phyloP scores from a whole-genome alignment of 495 filamentous ascomycete genomes.

The Glonium stellatum region DNA sequence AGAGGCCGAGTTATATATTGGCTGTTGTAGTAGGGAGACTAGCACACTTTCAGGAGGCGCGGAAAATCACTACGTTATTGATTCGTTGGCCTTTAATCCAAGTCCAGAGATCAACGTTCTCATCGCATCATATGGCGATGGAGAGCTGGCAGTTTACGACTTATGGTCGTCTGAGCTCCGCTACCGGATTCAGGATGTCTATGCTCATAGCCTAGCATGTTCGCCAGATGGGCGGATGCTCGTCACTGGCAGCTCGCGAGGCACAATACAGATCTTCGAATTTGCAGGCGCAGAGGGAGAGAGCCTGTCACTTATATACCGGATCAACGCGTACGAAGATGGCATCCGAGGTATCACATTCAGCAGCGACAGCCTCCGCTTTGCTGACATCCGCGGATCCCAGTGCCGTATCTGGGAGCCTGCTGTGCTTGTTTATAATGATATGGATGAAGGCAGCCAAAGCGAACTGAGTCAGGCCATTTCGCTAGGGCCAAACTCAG shows the following conservation, averaged over 20 bases:
- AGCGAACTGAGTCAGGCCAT: slow-evolving; percentile 5
- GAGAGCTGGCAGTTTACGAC: slow-evolving; percentile 4
- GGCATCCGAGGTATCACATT: slow-evolving; percentile 27
- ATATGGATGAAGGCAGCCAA: background rate
- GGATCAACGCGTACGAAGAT: slow-evolving; percentile 19
- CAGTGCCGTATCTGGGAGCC: slow-evolving; percentile 37
- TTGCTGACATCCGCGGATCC: slow-evolving; percentile 28
- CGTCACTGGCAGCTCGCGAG: slow-evolving; percentile 21
- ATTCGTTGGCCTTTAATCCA: slow-evolving; percentile 9
- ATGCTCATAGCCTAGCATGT: slow-evolving; percentile 27
- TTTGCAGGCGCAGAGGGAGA: slow-evolving; percentile 16
- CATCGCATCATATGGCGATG: slow-evolving; percentile 8
- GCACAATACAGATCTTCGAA: slow-evolving; percentile 31
- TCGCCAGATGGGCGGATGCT: slow-evolving; percentile 30
- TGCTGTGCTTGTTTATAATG: slow-evolving; percentile 12
- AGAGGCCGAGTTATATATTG: background rate
- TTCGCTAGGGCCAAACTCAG: background rate
- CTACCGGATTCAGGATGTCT: background rate
- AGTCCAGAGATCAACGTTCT: slow-evolving; percentile 5
- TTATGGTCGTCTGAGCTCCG: background rate
- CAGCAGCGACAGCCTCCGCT: slow-evolving; percentile 29
- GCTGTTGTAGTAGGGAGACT: background rate
- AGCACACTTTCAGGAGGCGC: background rate
- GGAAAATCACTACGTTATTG: background rate
- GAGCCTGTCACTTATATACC: slow-evolving; percentile 28